A percentile compares a stretch with the other conserved stretches of the same genome.
Conservation (phyloP, 2,329 filamentous ascomycete genomes). For the Lasiodiplodia theobromae region DNA sequence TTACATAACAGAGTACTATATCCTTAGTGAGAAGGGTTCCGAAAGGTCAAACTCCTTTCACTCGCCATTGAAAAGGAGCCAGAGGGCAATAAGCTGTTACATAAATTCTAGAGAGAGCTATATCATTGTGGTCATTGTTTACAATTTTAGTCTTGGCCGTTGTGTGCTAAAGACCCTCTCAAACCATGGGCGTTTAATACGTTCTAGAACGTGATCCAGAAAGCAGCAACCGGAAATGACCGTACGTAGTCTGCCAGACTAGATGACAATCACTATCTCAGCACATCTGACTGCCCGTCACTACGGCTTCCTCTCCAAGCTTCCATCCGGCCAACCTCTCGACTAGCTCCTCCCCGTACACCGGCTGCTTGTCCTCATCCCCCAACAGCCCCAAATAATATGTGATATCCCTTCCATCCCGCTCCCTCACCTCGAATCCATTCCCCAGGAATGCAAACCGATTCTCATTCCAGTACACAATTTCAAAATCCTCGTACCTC, state of each 20-base stretch:
- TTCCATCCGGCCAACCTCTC: slow-evolving; percentile 46
- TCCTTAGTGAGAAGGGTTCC: no score
- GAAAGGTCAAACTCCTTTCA: no score
- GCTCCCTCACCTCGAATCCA: slow-evolving; percentile 54
- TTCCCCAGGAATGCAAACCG: slow-evolving; percentile 53
- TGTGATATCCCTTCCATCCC: slow-evolving; percentile 56
- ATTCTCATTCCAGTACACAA: slow-evolving; percentile 50
- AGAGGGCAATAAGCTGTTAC: no score
- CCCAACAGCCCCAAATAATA: slow-evolving; percentile 53
- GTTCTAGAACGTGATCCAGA: no score
- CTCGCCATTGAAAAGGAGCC: no score
- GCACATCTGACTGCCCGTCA: slow-evolving; percentile 16
- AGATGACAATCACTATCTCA: neutral
- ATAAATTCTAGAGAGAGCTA: no score
- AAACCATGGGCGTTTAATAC: no score
- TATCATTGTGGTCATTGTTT: no score
- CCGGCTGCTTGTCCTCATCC: slow-evolving; percentile 49
- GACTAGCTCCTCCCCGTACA: slow-evolving; percentile 49
- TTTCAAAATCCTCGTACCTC: slow-evolving; percentile 53
- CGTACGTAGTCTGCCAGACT: neutral
- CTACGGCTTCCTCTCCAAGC: slow-evolving; percentile 12
- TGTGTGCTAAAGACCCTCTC: no score
- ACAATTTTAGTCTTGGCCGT: no score
- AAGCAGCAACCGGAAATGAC: no score
- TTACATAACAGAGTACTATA: no score